Evolutionary conservation across 805 yeast genomes (phyloP).

Genomic region (Lipomyces sp.): DNA sequence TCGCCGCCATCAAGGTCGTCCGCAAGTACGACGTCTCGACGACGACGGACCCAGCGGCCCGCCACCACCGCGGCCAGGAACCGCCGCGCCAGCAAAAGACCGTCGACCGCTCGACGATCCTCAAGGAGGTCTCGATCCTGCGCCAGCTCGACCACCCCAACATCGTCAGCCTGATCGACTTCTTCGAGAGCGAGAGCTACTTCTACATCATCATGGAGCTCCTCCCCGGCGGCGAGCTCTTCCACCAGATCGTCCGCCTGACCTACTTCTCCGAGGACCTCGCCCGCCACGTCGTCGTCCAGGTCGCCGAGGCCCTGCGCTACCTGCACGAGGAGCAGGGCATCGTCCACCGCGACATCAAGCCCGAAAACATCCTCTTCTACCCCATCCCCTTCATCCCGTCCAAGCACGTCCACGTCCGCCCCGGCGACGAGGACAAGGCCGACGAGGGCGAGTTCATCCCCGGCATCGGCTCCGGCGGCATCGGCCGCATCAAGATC

Average conservation of each 20-base stretch:
- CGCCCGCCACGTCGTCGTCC: slow-evolving; percentile 67
- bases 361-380: slow-evolving; percentile 74
- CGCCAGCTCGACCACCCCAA: slow-evolving; percentile 59
- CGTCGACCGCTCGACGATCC: slow-evolving; percentile 47
- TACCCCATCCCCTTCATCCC: slow-evolving; percentile 51
- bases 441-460: slow-evolving; percentile 82
- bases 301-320: slow-evolving; percentile 66
- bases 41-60: slow-evolving; percentile 10
- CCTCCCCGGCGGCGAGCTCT: slow-evolving; percentile 75
- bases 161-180: slow-evolving; percentile 54
- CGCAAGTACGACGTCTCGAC: slow-evolving; percentile 47
- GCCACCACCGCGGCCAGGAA: slow-evolving; percentile 25
- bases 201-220: slow-evolving; percentile 67
- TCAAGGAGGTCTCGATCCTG: slow-evolving; percentile 74
- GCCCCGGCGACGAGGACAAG: slow-evolving; percentile 48
- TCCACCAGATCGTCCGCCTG: slow-evolving; percentile 71
- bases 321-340: slow-evolving; percentile 69
- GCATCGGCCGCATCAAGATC: slow-evolving; percentile 80
- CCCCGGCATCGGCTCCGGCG: slow-evolving; percentile 86
- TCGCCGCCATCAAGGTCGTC: slow-evolving; percentile 75
- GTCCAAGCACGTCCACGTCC: slow-evolving; percentile 34
- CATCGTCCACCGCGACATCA: slow-evolving; percentile 75
- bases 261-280: slow-evolving; percentile 74
- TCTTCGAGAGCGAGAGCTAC: slow-evolving; percentile 49
- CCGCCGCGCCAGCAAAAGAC: slow-evolving; percentile 29